Percentiles rank a stretch among this genome's conserved stretches.
These are phyloP conservation scores for Mycena maculata DNA, from an alignment of 768 basidiomycete genomes.

Conservation along the genomic window DNA sequence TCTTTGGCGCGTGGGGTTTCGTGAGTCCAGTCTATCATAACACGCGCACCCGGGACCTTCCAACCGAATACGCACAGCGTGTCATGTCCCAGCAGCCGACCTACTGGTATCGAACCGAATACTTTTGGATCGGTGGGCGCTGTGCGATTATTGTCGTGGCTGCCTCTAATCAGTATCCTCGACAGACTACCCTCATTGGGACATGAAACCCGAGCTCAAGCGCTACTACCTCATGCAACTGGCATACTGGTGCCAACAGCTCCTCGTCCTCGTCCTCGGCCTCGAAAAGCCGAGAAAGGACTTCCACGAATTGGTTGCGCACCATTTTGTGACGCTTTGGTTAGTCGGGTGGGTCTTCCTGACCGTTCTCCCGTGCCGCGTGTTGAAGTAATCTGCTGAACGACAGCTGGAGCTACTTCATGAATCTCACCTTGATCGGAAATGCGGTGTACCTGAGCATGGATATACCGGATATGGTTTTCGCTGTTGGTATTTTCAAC, in stretches of 20 bases:
- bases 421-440: conserved; percentile 89
- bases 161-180: no score
- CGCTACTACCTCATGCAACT: conserved; percentile 93
- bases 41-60: neutral
- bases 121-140: conserved; percentile 83
- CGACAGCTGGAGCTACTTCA: conserved; percentile 82
- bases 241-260: conserved; percentile 95
- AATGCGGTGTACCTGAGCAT: conserved; percentile 95
- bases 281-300: conserved; percentile 97
- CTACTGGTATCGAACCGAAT: conserved; percentile 85
- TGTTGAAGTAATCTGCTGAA: conserved; percentile 18
- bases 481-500: conserved; percentile 71
- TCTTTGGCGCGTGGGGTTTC: conserved; percentile 80
- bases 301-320: conserved; percentile 84
- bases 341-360: conserved; percentile 75
- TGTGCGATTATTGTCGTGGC: no score
- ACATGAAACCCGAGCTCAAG: conserved; percentile 88
- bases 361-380: neutral
- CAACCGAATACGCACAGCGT: conserved; percentile 56
- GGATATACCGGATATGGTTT: conserved; percentile 94
- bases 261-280: conserved; percentile 83
- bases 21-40: conserved; percentile 70
- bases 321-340: conserved; percentile 96
- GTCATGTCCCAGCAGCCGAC: conserved; percentile 87
- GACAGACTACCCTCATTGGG: conserved; percentile 88